Base-by-base conservation (phyloP, 768 basidiomycete genomes). In the Psilocybe subaeruginosa region DNA sequence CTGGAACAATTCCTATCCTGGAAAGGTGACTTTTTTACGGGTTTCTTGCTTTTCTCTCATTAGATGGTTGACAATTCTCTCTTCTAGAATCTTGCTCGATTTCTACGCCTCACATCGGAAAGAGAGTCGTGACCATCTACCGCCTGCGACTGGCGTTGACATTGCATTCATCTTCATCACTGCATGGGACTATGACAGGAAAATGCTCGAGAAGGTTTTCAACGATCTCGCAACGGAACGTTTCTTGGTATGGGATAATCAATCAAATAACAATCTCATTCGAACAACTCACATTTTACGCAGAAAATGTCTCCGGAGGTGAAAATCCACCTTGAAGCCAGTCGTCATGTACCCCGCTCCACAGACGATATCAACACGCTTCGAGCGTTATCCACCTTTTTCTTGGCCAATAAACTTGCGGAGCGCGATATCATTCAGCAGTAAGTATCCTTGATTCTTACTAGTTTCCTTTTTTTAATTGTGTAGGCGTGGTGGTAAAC, bases 111-210 rank as follows among this genome's bases (percentile, higher is more conserved):
- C 29, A 16, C 41, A 29, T 14, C 37, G n/a, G 23, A 19, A 62
- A n/a, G 54, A 58, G 37, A 41, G 30, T 12, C 50, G 56, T 1
- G 43, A 27, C 31, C 54, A 37, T 35, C 54, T 59, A 14, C 64
- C 64, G 8, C 58, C 58, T 5, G 51, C 58, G 14, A 54, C 62
- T 30, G 60, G 62, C 11, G 35, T 61, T n/a, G 62, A 58, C 1
- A 54, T 52, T 41, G 45, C 61, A 0, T 30, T 66, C 14, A 56
- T 56, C 33, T 68, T 66, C 54, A 64, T 68, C 27, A 59, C 57
- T 33, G 58, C 17, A 52, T 68, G 65, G 65, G 48, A 57, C 4
- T 33, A 51, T 12, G 67, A 68, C 33, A 58, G 67, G 41, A 35
- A 61, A 46, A 53, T 59, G 54, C 63, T 68, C 1, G 43, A 29